A percentile compares a stretch with the other conserved stretches of the same genome.
These are phyloP conservation scores for Colletotrichum sp. DNA, from an alignment of 2,329 filamentous ascomycete species.

Conservation along the genomic window DNA sequence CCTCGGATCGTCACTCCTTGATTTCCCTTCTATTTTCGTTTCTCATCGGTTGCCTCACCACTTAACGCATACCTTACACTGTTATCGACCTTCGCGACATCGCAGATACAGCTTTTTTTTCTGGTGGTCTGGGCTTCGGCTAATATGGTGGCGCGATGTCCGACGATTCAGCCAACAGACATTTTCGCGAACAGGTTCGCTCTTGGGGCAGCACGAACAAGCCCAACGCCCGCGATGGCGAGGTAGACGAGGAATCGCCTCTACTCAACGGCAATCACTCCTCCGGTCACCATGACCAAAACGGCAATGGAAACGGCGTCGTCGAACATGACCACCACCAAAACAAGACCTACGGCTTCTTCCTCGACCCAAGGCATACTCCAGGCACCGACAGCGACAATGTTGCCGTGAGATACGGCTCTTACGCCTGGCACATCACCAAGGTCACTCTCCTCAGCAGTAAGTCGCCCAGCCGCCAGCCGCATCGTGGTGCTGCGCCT, in stretches of 20 bases:
- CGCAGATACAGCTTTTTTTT: not conserved
- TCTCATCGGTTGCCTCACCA: not conserved
- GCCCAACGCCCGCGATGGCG: slow-evolving; percentile 20
- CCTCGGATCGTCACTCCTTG: slow-evolving; percentile 11
- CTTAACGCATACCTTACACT: not conserved
- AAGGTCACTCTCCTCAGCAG: slow-evolving; percentile 65
- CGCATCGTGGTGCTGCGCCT: not conserved
- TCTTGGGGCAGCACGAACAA: slow-evolving; percentile 26
- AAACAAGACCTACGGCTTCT: slow-evolving; percentile 42
- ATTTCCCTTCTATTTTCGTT: slow-evolving; percentile 6
- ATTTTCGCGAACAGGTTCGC: slow-evolving; percentile 29
- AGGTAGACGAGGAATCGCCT: slow-evolving; percentile 44
- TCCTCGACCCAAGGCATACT: slow-evolving; percentile 54
- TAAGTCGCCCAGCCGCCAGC: slow-evolving; percentile 38
- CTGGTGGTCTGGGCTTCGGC: slow-evolving; percentile 17
- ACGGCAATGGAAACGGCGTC: slow-evolving; percentile 17
- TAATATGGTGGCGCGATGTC: slow-evolving; percentile 37
- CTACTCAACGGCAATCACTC: slow-evolving; percentile 41
- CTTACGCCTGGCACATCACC: slow-evolving; percentile 58
- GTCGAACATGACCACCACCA: slow-evolving; percentile 19
- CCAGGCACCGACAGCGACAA: slow-evolving; percentile 58
- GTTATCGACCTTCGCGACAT: not conserved
- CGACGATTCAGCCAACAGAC: slow-evolving; percentile 28
- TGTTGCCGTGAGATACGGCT: slow-evolving; percentile 47
- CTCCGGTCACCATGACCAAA: slow-evolving; percentile 17